A percentile compares a stretch with the other conserved stretches of the same genome.
Conservation (phyloP, 2,329 filamentous ascomycete species). For the Neurospora sp. region DNA sequence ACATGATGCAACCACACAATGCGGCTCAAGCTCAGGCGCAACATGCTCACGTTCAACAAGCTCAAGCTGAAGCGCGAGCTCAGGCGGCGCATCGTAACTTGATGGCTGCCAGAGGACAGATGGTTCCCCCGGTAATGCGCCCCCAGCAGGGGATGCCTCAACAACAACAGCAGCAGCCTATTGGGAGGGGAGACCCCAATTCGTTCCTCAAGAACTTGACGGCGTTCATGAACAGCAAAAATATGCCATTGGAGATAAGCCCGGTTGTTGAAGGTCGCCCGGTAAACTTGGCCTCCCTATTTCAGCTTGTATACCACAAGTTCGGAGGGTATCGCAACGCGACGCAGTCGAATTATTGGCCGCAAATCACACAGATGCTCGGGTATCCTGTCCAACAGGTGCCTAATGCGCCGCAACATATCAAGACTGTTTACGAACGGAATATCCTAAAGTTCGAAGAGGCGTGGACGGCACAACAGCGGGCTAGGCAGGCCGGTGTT, state of each 20-base stretch:
- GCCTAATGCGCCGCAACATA: slow-evolving; percentile 56
- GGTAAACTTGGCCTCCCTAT: slow-evolving; percentile 67
- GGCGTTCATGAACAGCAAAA: slow-evolving; percentile 66
- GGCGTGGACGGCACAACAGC: slow-evolving; percentile 47
- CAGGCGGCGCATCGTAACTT: slow-evolving; percentile 28
- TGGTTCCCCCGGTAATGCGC: slow-evolving; percentile 29
- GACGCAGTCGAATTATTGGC: slow-evolving; percentile 62
- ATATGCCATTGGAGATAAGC: slow-evolving; percentile 62
- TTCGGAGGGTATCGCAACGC: slow-evolving; percentile 69
- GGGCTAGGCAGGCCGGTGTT: slow-evolving; percentile 23
- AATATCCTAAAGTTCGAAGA: slow-evolving; percentile 72
- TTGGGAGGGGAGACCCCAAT: slow-evolving; percentile 40
- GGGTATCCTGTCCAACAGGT: slow-evolving; percentile 52
- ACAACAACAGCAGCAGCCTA: slow-evolving; percentile 31
- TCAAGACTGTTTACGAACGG: slow-evolving; percentile 64
- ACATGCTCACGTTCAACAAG: slow-evolving; percentile 13
- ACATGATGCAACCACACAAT: slow-evolving; percentile 17
- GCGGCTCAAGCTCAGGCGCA: slow-evolving; percentile 8
- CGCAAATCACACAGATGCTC: slow-evolving; percentile 55
- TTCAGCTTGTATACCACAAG: slow-evolving; percentile 60
- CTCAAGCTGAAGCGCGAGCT: slow-evolving; percentile 10
- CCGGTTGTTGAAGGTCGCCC: slow-evolving; percentile 65
- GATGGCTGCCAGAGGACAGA: slow-evolving; percentile 44
- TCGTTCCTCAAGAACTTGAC: slow-evolving; percentile 67
- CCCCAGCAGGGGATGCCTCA: slow-evolving; percentile 33